These are phyloP conservation scores for Trichoderma sp. DNA, from an alignment of 2,329 filamentous ascomycete species.

Conservation along the genomic window DNA sequence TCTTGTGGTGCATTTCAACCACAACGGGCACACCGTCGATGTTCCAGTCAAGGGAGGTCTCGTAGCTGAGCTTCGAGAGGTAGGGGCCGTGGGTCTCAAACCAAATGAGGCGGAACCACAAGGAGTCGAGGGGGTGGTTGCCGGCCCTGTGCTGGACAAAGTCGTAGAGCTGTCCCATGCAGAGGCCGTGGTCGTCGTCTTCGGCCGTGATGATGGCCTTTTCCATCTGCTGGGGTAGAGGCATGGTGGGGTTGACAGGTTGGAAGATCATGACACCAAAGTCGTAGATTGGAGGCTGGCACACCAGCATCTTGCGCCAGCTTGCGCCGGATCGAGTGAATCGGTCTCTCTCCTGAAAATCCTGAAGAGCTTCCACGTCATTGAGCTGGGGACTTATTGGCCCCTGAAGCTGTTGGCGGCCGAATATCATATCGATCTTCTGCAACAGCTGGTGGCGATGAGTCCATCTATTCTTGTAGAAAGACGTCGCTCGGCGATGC, in stretches of 20 bases:
- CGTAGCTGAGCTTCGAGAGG: not conserved
- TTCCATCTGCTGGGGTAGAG: not conserved
- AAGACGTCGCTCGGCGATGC: not conserved
- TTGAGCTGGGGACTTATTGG: not conserved
- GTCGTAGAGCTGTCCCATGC: conserved; percentile 9
- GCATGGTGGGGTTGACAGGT: not conserved
- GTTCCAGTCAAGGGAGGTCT: not conserved
- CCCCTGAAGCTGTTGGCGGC: not conserved
- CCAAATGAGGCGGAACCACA: not conserved
- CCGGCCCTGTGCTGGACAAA: not conserved
- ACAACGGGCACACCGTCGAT: not conserved
- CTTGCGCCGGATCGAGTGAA: conserved; percentile 3
- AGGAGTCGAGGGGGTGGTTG: not conserved
- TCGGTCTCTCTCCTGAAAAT: not conserved
- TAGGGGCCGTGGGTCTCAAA: not conserved
- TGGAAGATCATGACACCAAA: not conserved
- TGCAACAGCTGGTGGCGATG: not conserved
- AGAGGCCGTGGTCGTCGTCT: not conserved
- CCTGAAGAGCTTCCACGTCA: not conserved
- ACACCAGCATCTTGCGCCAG: conserved; percentile 3
- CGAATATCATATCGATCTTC: not conserved
- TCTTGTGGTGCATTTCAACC: conserved; percentile 1
- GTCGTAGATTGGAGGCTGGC: not conserved
- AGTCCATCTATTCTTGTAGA: not conserved
- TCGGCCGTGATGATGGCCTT: not conserved